Evolutionary conservation across 192 early-diverging fungal species (phyloP).

Genomic region (Coemansia sp.): DNA sequence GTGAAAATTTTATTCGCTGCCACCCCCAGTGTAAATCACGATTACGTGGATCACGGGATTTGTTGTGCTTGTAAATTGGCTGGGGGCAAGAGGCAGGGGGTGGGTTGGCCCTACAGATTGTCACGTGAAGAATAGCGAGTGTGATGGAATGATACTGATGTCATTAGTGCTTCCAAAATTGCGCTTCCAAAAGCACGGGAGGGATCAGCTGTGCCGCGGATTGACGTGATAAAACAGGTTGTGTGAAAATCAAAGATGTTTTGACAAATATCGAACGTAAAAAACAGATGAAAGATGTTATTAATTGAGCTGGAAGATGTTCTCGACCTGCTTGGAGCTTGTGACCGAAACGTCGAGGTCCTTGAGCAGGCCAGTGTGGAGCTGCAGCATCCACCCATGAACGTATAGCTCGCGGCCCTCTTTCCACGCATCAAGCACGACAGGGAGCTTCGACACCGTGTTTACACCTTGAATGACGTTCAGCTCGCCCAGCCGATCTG

Average conservation of each 20-base stretch:
- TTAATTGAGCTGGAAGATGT: constrained; percentile 25
- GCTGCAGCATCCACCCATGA: constrained; percentile 74
- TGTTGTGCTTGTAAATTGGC: too few relatives aligned
- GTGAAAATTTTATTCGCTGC: constrained; percentile 15
- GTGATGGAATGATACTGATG: not conserved
- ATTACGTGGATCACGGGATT: not conserved
- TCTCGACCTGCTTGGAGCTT: constrained; percentile 28
- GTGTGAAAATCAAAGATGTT: too few relatives aligned
- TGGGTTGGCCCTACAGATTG: not conserved
- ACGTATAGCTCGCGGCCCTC: constrained; percentile 67
- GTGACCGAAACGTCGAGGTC: constrained; percentile 40
- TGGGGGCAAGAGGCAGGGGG: not conserved
- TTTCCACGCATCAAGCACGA: constrained; percentile 83
- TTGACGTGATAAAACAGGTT: not conserved
- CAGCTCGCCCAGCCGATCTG: constrained; percentile 64
- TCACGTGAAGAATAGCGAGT: not conserved
- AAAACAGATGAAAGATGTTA: not conserved
- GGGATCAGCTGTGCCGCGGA: not conserved
- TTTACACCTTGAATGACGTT: constrained; percentile 74
- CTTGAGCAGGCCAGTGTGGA: constrained; percentile 59
- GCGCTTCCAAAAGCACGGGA: not conserved
- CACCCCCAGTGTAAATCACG: not conserved
- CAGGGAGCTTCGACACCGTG: constrained; percentile 70
- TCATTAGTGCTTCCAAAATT: not conserved
- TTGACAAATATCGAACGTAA: too few relatives aligned